Percentiles rank a stretch among this genome's conserved stretches.
phyloP scores from a whole-genome alignment of 108 stramenopile species.

The Stephanodiscus triporus region DNA sequence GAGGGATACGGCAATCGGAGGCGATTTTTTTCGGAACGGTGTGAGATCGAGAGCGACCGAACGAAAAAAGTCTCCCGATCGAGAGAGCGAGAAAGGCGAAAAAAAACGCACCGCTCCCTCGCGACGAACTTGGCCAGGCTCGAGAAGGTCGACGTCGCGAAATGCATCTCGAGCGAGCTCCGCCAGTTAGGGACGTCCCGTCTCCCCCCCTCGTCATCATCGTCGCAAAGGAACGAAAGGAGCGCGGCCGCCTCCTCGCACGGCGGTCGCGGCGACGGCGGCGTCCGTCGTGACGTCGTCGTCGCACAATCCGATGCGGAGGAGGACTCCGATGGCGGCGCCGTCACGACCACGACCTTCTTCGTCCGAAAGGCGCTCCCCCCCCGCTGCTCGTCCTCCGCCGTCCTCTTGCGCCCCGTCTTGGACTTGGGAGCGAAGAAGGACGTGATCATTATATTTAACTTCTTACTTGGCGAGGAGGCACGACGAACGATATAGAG shows the following conservation, averaged over 20 bases:
- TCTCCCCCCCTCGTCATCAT: neutral
- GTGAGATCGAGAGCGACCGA: neutral
- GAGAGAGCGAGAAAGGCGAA: neutral
- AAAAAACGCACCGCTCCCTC: constrained; percentile 49
- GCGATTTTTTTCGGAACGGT: neutral
- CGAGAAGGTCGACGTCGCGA: constrained; percentile 44
- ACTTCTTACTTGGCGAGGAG: no score
- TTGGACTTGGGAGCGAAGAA: constrained; percentile 65
- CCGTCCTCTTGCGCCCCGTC: constrained; percentile 13
- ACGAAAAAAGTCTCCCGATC: neutral
- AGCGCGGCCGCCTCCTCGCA: constrained; percentile 16
- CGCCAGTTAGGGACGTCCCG: constrained; percentile 27
- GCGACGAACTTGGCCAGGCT: constrained; percentile 57
- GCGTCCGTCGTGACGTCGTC: neutral
- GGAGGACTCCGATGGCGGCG: constrained; percentile 10
- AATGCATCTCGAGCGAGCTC: constrained; percentile 40
- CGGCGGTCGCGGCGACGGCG: constrained; percentile 3
- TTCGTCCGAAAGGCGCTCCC: neutral
- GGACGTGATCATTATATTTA: constrained; percentile 69
- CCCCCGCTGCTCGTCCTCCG: constrained; percentile 20
- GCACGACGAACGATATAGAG: no score
- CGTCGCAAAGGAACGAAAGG: constrained; percentile 12
- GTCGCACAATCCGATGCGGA: constrained; percentile 2
- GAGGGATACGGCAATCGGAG: neutral
- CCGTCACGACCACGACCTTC: neutral